phyloP scores from a whole-genome alignment of 2,329 filamentous ascomycete species.

The Paradendryphiella salina region DNA sequence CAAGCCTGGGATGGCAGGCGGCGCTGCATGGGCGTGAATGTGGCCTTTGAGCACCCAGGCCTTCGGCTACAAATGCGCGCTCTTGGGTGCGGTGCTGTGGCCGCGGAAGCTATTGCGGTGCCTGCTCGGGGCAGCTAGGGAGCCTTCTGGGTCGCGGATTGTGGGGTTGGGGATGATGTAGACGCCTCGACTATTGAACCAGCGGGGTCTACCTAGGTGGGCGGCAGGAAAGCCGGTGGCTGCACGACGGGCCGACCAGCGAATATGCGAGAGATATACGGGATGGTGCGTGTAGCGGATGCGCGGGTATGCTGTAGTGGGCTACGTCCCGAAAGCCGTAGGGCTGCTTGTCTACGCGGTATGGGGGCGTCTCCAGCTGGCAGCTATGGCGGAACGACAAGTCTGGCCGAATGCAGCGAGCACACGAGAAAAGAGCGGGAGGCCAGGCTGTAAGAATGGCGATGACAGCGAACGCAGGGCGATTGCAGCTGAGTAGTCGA shows the following conservation, averaged over 20 bases:
- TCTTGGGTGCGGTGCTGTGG: slow-evolving; percentile 9
- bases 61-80: slow-evolving; percentile 10
- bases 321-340: slow-evolving; percentile 14
- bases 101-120: slow-evolving; percentile 11
- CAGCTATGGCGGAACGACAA: background rate
- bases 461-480: slow-evolving; percentile 10
- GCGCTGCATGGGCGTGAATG: slow-evolving; percentile 43
- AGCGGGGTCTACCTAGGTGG: slow-evolving; percentile 24
- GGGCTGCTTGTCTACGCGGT: slow-evolving; percentile 8
- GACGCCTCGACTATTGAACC: slow-evolving; percentile 22
- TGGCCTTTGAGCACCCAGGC: slow-evolving; percentile 21
- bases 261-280: slow-evolving; percentile 5
- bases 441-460: background rate
- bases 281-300: slow-evolving; percentile 8
- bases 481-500: slow-evolving; percentile 7
- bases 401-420: background rate
- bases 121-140: slow-evolving; percentile 13
- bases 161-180: slow-evolving; percentile 25
- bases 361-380: too few species aligned
- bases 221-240: slow-evolving; percentile 16
- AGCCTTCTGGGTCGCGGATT: slow-evolving; percentile 29
- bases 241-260: slow-evolving; percentile 13
- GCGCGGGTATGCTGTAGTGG: slow-evolving; percentile 16
- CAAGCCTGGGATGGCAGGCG: slow-evolving; percentile 39
- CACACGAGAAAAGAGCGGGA: background rate